A percentile compares a stretch with the other conserved stretches of the same genome.
These are phyloP conservation scores for Stephanodiscus triporus DNA, from an alignment of 108 stramenopile species.

Conservation along the genomic window DNA sequence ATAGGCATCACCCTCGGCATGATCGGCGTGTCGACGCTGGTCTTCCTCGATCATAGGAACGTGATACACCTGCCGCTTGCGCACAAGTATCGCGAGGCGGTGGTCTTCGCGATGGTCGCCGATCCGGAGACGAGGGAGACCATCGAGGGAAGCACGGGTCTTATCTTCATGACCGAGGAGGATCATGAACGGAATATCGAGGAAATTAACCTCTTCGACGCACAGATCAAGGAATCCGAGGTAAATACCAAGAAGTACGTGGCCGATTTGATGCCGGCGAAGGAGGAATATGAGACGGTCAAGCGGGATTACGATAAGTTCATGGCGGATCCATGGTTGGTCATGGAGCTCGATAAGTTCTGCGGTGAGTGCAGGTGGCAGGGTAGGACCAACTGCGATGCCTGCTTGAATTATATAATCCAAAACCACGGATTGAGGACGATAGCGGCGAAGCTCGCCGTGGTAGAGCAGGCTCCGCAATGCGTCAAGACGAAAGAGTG, in stretches of 20 bases:
- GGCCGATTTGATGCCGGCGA: conserved; percentile 43
- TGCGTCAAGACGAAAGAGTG: too few species aligned
- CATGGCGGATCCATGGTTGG: conserved; percentile 35
- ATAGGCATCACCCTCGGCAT: conserved; percentile 31
- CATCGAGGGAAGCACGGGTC: conserved; percentile 47
- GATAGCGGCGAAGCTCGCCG: too few species aligned
- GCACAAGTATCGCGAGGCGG: conserved; percentile 31
- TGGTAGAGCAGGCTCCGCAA: too few species aligned
- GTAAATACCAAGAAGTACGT: conserved; percentile 26
- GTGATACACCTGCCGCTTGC: conserved; percentile 41
- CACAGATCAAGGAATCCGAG: conserved; percentile 35
- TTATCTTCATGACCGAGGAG: conserved; percentile 49
- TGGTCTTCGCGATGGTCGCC: conserved; percentile 15
- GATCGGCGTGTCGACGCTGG: conserved; percentile 26
- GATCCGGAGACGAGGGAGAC: conserved; percentile 34
- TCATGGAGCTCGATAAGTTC: conserved; percentile 29
- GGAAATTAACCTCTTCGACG: conserved; percentile 26
- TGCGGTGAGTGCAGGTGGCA: conserved; percentile 24
- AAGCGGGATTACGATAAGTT: conserved; percentile 56
- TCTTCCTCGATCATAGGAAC: conserved; percentile 41
- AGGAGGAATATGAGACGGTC: conserved; percentile 47
- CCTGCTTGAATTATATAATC: conserved; percentile 30
- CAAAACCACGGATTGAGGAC: too few species aligned
- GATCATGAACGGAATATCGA: conserved; percentile 39
- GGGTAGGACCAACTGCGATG: conserved; percentile 16